Conservation (phyloP, 2,329 filamentous ascomycete species). For the Penicillium sp. region DNA sequence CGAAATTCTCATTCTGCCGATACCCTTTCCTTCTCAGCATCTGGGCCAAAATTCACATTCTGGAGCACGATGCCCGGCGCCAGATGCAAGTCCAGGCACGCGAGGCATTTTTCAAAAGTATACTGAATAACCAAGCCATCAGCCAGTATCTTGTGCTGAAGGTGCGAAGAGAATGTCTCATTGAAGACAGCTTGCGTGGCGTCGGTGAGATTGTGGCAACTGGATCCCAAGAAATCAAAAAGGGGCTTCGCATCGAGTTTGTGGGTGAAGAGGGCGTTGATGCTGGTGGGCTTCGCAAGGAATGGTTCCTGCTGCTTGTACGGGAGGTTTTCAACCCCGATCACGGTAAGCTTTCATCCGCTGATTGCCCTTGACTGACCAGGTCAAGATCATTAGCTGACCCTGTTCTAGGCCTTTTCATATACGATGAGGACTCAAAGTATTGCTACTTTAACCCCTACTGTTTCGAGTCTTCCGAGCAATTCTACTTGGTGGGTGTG, state of each 20-base stretch:
- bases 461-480: slow-evolving; percentile 84
- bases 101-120: slow-evolving; percentile 86
- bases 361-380: background rate
- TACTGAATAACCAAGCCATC: slow-evolving; percentile 66
- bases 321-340: slow-evolving; percentile 87
- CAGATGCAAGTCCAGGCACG: slow-evolving; percentile 86
- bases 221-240: slow-evolving; percentile 80
- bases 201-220: slow-evolving; percentile 81
- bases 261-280: slow-evolving; percentile 86
- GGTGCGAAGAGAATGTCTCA: slow-evolving; percentile 75
- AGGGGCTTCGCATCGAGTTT: slow-evolving; percentile 79
- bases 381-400: slow-evolving; percentile 4
- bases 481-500: slow-evolving; percentile 85
- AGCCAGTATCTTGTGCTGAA: slow-evolving; percentile 73
- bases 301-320: slow-evolving; percentile 87
- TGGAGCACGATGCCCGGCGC: slow-evolving; percentile 79
- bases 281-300: slow-evolving; percentile 81
- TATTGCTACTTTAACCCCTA: slow-evolving; percentile 92
- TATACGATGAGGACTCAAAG: slow-evolving; percentile 83
- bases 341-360: slow-evolving; percentile 57
- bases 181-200: slow-evolving; percentile 77
- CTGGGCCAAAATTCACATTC: slow-evolving; percentile 82
- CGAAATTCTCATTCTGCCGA: slow-evolving; percentile 81
- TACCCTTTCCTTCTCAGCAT: slow-evolving; percentile 90
- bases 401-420: slow-evolving; percentile 64